Evolutionary conservation across 176 grass and related monocot genomes (phyloP).

Genomic region (Urochloa ruziziensis): DNA sequence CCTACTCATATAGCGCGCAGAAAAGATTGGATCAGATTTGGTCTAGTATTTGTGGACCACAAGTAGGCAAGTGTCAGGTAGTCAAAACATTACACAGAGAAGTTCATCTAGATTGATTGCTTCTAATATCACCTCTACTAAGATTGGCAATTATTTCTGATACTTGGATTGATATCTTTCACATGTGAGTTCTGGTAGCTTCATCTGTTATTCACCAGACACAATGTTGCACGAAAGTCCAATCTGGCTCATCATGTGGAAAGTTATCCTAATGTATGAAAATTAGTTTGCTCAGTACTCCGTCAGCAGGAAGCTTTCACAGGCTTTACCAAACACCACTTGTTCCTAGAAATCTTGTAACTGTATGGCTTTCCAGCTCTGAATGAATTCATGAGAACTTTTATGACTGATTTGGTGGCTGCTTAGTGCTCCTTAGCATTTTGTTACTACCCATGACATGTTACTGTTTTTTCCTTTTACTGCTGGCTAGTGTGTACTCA

Average conservation of each 20-base stretch:
- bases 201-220: background rate
- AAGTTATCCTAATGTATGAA: too few relatives aligned
- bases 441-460: too few relatives aligned
- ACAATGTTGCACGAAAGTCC: background rate
- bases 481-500: too few relatives aligned
- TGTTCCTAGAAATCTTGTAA: background rate
- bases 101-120: background rate
- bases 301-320: background rate
- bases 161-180: background rate
- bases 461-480: too few relatives aligned
- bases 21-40: slow-evolving; percentile 85
- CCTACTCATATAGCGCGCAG: slow-evolving; percentile 75
- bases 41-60: slow-evolving; percentile 53
- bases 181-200: background rate
- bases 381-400: too few relatives aligned
- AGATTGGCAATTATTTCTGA: background rate
- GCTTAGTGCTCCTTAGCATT: too few relatives aligned
- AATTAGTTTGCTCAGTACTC: too few relatives aligned
- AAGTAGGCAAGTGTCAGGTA: slow-evolving; percentile 39
- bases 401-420: too few relatives aligned
- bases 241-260: background rate
- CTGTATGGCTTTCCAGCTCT: too few relatives aligned
- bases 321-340: background rate
- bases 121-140: background rate
- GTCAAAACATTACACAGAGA: background rate